Percentiles rank a stretch among this genome's conserved stretches.
Conservation (phyloP, 1,284 basidiomycete genomes). For the Ceratobasidium sp. region DNA sequence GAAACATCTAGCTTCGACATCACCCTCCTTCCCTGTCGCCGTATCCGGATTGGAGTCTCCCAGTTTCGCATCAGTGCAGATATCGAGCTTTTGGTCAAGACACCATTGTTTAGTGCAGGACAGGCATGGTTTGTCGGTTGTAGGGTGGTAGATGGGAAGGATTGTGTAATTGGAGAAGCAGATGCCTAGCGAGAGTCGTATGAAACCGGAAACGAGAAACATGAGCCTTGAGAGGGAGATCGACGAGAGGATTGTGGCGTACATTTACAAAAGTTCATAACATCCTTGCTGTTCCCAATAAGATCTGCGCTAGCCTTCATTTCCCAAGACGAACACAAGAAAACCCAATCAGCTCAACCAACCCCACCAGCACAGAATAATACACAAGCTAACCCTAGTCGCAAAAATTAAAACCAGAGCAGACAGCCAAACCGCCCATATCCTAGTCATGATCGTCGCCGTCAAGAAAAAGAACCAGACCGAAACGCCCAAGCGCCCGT, state of each 20-base stretch:
- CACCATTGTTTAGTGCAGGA: conserved; percentile 97
- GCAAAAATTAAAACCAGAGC: conserved; percentile 22
- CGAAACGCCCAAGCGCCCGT: conserved; percentile 33
- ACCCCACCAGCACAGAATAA: too few species aligned
- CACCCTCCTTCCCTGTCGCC: conserved; percentile 95
- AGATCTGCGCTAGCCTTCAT: conserved; percentile 39
- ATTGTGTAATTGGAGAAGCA: conserved; percentile 94
- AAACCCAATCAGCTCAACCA: conserved; percentile 1
- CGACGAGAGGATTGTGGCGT: not conserved
- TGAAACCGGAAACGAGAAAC: not conserved
- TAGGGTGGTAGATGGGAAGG: conserved; percentile 82
- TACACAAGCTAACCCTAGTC: conserved; percentile 22
- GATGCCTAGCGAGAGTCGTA: conserved; percentile 71
- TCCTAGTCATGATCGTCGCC: conserved; percentile 27
- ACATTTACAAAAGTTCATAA: conserved; percentile 52
- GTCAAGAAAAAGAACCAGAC: not conserved
- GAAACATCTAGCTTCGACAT: conserved; percentile 95
- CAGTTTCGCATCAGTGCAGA: conserved; percentile 86
- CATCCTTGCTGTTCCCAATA: conserved; percentile 49
- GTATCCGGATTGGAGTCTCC: conserved; percentile 92
- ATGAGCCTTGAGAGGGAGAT: not conserved
- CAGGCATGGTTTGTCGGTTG: conserved; percentile 91
- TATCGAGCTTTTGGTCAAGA: conserved; percentile 89
- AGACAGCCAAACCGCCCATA: conserved; percentile 31
- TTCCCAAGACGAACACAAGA: not conserved